Evolutionary conservation across 495 filamentous ascomycete genomes (phyloP), one percentile per base, ranked within the genome.

Genomic region (Venustampulla echinocandica): DNA sequence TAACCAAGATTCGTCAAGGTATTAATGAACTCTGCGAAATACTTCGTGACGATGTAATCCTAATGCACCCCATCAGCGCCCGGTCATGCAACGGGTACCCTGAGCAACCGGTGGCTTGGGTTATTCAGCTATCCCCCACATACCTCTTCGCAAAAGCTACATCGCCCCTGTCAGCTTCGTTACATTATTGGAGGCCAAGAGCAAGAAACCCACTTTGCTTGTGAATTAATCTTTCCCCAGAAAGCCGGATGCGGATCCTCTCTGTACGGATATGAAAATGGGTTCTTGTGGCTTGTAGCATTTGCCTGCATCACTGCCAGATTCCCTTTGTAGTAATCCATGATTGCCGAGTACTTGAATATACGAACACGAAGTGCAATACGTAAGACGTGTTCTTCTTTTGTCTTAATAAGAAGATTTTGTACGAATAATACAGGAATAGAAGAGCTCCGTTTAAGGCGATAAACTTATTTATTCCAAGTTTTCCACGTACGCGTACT

Each of bases 1-100:
- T 77, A 77, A 5, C 60, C 61, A 1, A 76, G 17, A 44, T 74
- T 80, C 3, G 66, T 74, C n/a, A 78, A 32, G 0, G 69, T 71
- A 50, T 76, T 78, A 60, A 77, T 64, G 56, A 77, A 71, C 46
- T 80, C 76, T 34, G 69, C 76, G 24, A 78, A 59, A 47, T 80
- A 76, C 32, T 56, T 38, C 2, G 68, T 73, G 36, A 80, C 52
- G n/a, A 64, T 61, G 53, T 76, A 77, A 55, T 80, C 76, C 60
- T 76, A 38, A n/a, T 27, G 18, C 15, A 28, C 17, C 11, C 15
- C 34, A 35, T 46, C 42, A 44, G 43, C 14, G 5, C 24, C 35
- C n/a, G n/a, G n/a, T n/a, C n/a, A n/a, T n/a, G n/a, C n/a, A n/a
- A n/a, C n/a, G n/a, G n/a, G n/a, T n/a, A n/a, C n/a, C n/a, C n/a